Evolutionary conservation across 192 early-diverging fungal genomes (phyloP), one percentile per base, ranked within the genome.

Genomic region (Coemansia sp.): DNA sequence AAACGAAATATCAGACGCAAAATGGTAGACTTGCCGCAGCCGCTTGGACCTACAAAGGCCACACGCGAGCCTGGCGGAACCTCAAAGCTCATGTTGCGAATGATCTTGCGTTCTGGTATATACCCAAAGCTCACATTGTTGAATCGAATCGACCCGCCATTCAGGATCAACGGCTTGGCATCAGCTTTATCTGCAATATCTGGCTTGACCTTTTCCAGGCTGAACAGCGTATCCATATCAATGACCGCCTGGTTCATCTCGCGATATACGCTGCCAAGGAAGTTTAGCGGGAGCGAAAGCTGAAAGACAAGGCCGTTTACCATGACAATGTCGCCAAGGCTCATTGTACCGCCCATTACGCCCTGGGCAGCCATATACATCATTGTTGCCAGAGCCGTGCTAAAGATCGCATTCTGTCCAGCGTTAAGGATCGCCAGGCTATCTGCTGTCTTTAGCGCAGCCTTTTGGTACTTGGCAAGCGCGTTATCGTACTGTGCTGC

Each of bases 271-370:
- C 93, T 92, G 29, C 97, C 97, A 58, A 99, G 74, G 72, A 99
- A 99, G 84, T 99, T 97, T 15, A 99, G 85, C 20, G 97, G 97
- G 74, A 98, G 84, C 2, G 94, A 94, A 12, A 99, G 84, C 79
- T 99, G 97, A 76, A 99, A 98, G 26, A 99, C 90, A 26, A 99
- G 90, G 20, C 96, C 95, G 66, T 99, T 99, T 60, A 99, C 88
- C 94, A 99, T 94, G 20, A 99, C 97, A 6, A 99, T 86, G 70
- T 99, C 97, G 43, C 97, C 97, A 26, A 99, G 89, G 2, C 94
- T 96, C 86, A 99, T 83, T 2, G 86, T 81, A 0, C 92, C 90
- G 42, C 58, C 61, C 1, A 87, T 73, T 9, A 99, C 93, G 31
- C 95, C 94, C 43, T 95, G 85, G 8, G 94, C 90, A 0, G 95